Evolutionary conservation across 129 eudicot species (phyloP), one percentile per base, ranked within the genome.

Genomic region (Flaveria bidentis): DNA sequence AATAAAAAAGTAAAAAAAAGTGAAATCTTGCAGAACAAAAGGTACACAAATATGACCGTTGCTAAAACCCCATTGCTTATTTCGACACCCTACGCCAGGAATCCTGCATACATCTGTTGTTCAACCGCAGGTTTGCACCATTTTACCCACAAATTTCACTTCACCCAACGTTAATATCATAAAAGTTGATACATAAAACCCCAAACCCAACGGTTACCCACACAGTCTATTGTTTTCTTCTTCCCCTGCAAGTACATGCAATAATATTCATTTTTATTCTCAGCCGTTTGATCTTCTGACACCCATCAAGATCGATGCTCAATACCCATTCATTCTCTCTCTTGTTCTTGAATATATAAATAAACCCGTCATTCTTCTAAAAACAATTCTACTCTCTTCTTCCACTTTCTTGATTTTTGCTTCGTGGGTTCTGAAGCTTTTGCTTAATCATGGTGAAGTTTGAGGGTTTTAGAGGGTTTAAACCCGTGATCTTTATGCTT

Each of bases 251-350:
- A 56, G 68, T 68, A 73, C 78, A 61, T 39, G 36, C 76, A 67
- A 57, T 13, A 17, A 28, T 57, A 44, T 78, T 57, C 77, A 72
- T 3, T 12, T 28, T 7, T 13, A 56, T 53, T 74, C 70, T 66
- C 64, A 57, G 58, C 84, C 84, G 84, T 80, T 80, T 1, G 84
- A 80, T 80, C 80, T 6, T 80, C 84, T 80, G 84, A 80, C 80
- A 73, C 51, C 61, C 74, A 47, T 62, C 17, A 51, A 5, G 49
- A 71, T 78, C 76, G 16, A 70, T 70, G 72, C 72, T 49, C 46
- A 76, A 15, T 33, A 56, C 65, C 74, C 67, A 23, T 36, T 72
- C 56, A 16, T 17, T 79, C 16, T 49, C 75, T 66, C 60, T 72
- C 67, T 41, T 18, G 41, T 16, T 79, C 55, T 73, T 73, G 60